Evolutionary conservation across 441 rosid species (phyloP).

Genomic region (Populus hybrid): DNA sequence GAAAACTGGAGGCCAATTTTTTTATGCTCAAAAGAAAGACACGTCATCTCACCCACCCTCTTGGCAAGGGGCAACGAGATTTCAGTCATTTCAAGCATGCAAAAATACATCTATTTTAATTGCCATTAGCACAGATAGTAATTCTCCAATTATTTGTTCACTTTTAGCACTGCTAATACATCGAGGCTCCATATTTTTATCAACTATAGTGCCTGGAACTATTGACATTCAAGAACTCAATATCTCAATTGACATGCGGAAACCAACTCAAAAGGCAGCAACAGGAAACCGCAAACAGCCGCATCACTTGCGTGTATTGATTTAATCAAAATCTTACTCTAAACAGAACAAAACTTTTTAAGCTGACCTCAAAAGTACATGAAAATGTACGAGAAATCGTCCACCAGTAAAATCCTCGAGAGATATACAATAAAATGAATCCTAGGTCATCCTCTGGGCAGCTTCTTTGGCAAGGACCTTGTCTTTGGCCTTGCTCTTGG

Average conservation of each 20-base stretch:
- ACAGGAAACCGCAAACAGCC: neutral
- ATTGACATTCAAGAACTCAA: neutral
- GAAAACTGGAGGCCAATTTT: too few species aligned
- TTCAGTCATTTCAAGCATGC: too few species aligned
- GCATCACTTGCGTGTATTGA: neutral
- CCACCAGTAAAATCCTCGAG: neutral
- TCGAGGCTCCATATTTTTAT: too few species aligned
- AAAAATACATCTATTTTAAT: too few species aligned
- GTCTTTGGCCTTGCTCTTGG: constrained; percentile 79
- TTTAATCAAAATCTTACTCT: neutral
- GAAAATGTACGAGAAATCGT: neutral
- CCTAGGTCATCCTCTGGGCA: constrained; percentile 63
- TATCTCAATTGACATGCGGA: neutral
- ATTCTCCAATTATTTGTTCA: too few species aligned
- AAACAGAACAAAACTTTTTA: neutral
- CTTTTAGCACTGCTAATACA: too few species aligned
- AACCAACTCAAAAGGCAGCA: neutral
- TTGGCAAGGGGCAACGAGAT: too few species aligned
- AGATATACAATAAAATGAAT: neutral
- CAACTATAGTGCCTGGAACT: neutral
- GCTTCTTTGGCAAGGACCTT: constrained; percentile 76
- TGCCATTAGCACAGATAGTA: too few species aligned
- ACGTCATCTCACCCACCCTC: too few species aligned
- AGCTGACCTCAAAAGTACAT: neutral
- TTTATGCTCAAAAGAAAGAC: too few species aligned